Evolutionary conservation across 2,329 filamentous ascomycete species (phyloP), one percentile per base, ranked within the genome.

Genomic region (Neofusicoccum ribis): DNA sequence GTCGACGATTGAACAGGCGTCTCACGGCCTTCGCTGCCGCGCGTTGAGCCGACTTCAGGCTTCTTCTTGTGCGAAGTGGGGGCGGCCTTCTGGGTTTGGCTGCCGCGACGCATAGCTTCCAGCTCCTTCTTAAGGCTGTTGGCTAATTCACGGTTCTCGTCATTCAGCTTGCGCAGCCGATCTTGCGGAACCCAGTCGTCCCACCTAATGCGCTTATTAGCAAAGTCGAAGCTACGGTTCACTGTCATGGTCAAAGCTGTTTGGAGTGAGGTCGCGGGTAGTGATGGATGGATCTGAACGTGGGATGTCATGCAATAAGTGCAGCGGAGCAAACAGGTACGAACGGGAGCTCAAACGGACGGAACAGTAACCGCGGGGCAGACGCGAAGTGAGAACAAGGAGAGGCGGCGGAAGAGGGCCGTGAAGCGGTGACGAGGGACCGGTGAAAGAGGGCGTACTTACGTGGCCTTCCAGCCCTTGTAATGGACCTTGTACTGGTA

Each of bases 391-490:
- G 56, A 60, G 56, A 12, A 37, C 60, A 47, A 43, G 34, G 11
- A 46, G 51, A 59, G 52, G 11, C 47, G 41, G 65, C 54, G 9
- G 56, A n/a, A 60, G 27, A n/a, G 11, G 41, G n/a, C 41, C 43
- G 14, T 47, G 31, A 11, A 60, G 56, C 56, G 56, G 56, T 60
- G 56, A 60, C 56, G 56, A 36, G 27, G 27, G 27, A 60, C 39
- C 43, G 43, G 56, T 60, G 43, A 60, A 47, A 36, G 59, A 52
- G 44, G 66, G 31, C 36, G 66, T 47, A 88, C 88, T 81, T 82
- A 91, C 85, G 93, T 97, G 78, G 94, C 93, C 84, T 99, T 99
- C 95, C 95, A 99, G 74, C 95, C 95, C 80, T 98, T 98, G 83
- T 99, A 99, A 80, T 99, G 95, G 64, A 99, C 91, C 74, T 91